A percentile compares a stretch with the other conserved stretches of the same genome.
These are phyloP conservation scores for Metschnikowia amazonensis DNA, from an alignment of 805 yeast species.

Conservation along the genomic window DNA sequence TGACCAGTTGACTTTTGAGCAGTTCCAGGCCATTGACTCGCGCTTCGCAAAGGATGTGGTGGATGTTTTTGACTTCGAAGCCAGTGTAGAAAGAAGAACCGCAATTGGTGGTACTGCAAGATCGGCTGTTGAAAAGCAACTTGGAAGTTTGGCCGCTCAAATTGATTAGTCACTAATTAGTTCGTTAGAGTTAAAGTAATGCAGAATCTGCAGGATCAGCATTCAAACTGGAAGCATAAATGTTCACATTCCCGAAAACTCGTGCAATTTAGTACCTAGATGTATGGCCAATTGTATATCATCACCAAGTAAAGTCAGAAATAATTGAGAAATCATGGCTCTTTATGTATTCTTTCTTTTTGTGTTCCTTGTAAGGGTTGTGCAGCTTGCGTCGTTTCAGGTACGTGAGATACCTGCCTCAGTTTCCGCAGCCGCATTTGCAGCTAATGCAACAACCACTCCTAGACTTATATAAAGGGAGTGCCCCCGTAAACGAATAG, in stretches of 20 bases:
- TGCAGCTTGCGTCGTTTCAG: constrained; percentile 3
- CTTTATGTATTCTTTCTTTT: not conserved
- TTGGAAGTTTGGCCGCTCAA: constrained; percentile 35
- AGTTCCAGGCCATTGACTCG: constrained; percentile 72
- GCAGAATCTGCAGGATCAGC: no score
- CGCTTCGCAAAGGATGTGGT: constrained; percentile 80
- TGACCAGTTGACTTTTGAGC: constrained; percentile 74
- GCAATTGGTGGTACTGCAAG: constrained; percentile 98
- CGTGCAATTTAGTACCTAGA: no score
- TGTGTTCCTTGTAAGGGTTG: not conserved
- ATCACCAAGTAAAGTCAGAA: no score
- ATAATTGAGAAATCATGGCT: not conserved
- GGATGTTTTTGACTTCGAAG: constrained; percentile 87
- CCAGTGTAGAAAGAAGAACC: constrained; percentile 91
- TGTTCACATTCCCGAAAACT: no score
- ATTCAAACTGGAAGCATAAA: no score
- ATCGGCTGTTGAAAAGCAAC: constrained; percentile 78
- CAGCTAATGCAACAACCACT: constrained; percentile 1
- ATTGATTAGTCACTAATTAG: constrained; percentile 8
- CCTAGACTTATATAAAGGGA: not conserved
- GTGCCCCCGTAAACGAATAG: not conserved
- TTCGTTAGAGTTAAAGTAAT: no score
- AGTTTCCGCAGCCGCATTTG: constrained; percentile 2
- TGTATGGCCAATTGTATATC: no score
- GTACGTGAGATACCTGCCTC: not conserved